Evolutionary conservation across 352 stramenopile species (phyloP), one percentile per base, ranked within the genome.

Genomic region (Pythium sukuiense): DNA sequence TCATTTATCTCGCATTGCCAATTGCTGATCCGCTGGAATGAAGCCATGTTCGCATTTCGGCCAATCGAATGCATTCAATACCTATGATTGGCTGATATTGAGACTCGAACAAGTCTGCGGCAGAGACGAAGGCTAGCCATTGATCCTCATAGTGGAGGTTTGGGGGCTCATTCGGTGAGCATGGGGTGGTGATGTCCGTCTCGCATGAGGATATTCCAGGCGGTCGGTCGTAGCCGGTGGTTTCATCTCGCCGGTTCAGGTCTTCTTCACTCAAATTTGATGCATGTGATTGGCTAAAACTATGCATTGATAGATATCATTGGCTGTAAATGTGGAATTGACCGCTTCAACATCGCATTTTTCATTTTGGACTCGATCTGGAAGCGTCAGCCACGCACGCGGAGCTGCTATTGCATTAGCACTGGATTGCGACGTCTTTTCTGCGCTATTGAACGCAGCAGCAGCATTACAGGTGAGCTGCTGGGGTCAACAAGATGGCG

Each of bases 401-500:
- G 6, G 3, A 24, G 13, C 39, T 24, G 37, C 41, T 27, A 49
- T 49, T 49, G 41, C 41, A 49, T 11, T 45, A 11, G 32, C 6
- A 16, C 35, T 43, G 6, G 35, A 43, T 43, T 41, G 8, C 35
- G 14, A 16, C 35, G 35, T 2, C 6, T 14, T 16, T 41, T 11
- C 35, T 41, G 35, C 7, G 39, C 16, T 48, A 16, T 24, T 48
- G 2, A 16, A 24, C 14, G 41, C 12, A 49, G 41, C 26, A 49
- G 41, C 8, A 49, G 41, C 41, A 12, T 2, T 43, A 16, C 6
- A 7, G 14, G 45, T 14, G 20, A 52, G 5, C 45, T 29, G 6
- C 1, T 14, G 16, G 11, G n/a, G n/a, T 52, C 27, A 55, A 55
- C 2, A 50, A 37, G 30, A 77, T 66, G 57, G 52, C 63, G 50